Evolutionary conservation across 306 rosid genomes (phyloP), one percentile per base, ranked within the genome.

Genomic region (Casuarina equisetifolia): DNA sequence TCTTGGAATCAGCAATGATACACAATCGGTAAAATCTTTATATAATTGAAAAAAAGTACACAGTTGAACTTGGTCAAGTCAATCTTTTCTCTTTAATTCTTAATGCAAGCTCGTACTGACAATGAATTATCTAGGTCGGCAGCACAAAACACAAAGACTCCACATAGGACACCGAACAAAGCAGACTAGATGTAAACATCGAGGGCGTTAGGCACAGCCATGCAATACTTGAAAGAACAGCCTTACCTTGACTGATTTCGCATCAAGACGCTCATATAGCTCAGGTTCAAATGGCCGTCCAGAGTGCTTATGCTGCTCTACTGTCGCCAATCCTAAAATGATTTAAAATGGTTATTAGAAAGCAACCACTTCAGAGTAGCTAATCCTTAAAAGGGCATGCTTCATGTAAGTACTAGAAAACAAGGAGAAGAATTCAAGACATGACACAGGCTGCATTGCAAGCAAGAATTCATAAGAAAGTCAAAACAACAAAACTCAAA

Each of bases 231-330:
- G 17, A 51, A 25, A 76, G 73, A 51, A 70, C 42, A 35, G 44
- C 63, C 85, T 69, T 80, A 91, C 93, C 93, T 89, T 84, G 54
- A 82, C 81, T 40, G 64, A 8, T 70, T 81, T 81, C 3, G 67
- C 77, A 52, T 84, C 80, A 13, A 70, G 50, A 32, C 76, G 86
- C 45, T 83, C 85, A 76, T 79, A 83, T 84, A 81, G 74, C 71
- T 88, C 84, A 51, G 87, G 86, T 76, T 86, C 91, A 79, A 76
- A 85, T 74, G 83, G 77, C 75, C 66, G 74, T 73, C 81, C 86
- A n/a, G 87, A 77, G 74, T 83, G 88, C 83, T 75, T 78, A 48
- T 77, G 88, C 75, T 78, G 88, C 72, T 78, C 89, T 73, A 75
- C 66, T 53, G 83, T 53, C 76, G 75, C 57, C 12, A 61, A 64